Base-by-base conservation (phyloP, 2,329 filamentous ascomycete species). In the Grosmannia huntii region DNA sequence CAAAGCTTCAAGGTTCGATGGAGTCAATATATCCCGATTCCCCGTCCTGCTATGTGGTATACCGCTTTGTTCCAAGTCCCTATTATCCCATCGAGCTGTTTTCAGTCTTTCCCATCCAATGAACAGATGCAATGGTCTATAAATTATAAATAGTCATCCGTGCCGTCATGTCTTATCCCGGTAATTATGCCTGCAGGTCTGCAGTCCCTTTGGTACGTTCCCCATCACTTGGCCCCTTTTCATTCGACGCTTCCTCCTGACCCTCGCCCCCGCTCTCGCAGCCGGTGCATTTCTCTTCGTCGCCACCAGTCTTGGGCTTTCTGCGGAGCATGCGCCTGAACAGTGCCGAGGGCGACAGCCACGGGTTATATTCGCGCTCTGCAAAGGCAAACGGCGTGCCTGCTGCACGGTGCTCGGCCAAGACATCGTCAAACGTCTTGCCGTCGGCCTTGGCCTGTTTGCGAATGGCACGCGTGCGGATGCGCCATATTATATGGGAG, bases 401-500 rank as follows among this genome's bases (percentile, higher is more conserved):
- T 0, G 62, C 62, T 21, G 63, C 64, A 53, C 69, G 66, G 57
- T 72, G 63, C 59, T 74, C 72, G 4, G 65, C 66, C 4, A 64
- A 65, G 4, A 83, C 65, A 53, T 84, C 78, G 62, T 84, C 81
- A 62, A 83, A 79, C 0, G 74, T 78, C 65, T 75, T 76, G 1
- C 77, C 78, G 4, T 72, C 67, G 6, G 68, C 68, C 61, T 78
- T 78, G 4, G 81, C 82, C 61, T 75, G 73, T 59, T 70, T 73
- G 16, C 80, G 75, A 44, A 83, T 66, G 55, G 72, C 70, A 23
- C 79, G 74, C 5, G 81, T 79, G 25, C 80, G 78, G 62, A 78
- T 68, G 2, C 80, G 69, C 82, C 82, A 86, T 58, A 83, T 71
- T 11, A 78, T 67, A 62, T 86, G 83, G 14, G 77, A 82, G 27